phyloP scores from a whole-genome alignment of 768 basidiomycete genomes.

The Hortiboletus campestris region DNA sequence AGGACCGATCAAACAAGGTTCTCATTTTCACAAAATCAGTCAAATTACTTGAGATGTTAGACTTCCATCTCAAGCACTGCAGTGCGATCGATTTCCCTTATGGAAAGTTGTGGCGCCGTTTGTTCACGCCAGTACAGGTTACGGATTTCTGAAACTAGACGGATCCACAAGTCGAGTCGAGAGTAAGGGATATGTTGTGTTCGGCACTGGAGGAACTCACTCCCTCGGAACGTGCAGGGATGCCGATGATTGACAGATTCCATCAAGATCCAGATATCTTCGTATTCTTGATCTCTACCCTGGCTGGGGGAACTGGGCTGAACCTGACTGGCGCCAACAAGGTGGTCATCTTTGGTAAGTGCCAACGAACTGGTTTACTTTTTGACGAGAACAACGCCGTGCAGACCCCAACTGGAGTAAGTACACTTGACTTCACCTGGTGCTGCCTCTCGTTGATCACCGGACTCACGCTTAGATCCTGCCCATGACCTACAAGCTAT shows the following conservation, averaged over 20 bases:
- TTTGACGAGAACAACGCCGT: neutral
- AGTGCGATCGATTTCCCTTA: constrained; percentile 35
- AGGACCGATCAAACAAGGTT: constrained; percentile 75
- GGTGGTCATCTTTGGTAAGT: constrained; percentile 84
- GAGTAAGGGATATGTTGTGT: constrained; percentile 45
- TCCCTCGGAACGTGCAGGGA: constrained; percentile 45
- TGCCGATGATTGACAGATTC: constrained; percentile 84
- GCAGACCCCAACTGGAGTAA: constrained; percentile 93
- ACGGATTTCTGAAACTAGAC: constrained; percentile 72
- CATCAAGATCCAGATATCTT: constrained; percentile 71
- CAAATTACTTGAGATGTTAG: constrained; percentile 83
- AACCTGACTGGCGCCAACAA: constrained; percentile 93
- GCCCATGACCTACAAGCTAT: constrained; percentile 93
- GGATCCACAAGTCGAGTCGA: constrained; percentile 68
- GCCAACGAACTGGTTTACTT: neutral
- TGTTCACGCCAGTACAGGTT: constrained; percentile 33
- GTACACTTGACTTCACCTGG: constrained; percentile 35
- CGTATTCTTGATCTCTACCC: constrained; percentile 85
- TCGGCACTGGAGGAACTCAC: neutral
- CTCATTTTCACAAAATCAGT: constrained; percentile 93
- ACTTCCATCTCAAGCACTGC: constrained; percentile 63
- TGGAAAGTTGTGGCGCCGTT: neutral
- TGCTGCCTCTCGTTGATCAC: neutral
- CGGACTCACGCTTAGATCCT: constrained; percentile 60
- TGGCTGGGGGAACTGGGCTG: constrained; percentile 88